Conservation (phyloP, 1,139 yeast genomes). For the Sugiyamaella grinbergsii region DNA sequence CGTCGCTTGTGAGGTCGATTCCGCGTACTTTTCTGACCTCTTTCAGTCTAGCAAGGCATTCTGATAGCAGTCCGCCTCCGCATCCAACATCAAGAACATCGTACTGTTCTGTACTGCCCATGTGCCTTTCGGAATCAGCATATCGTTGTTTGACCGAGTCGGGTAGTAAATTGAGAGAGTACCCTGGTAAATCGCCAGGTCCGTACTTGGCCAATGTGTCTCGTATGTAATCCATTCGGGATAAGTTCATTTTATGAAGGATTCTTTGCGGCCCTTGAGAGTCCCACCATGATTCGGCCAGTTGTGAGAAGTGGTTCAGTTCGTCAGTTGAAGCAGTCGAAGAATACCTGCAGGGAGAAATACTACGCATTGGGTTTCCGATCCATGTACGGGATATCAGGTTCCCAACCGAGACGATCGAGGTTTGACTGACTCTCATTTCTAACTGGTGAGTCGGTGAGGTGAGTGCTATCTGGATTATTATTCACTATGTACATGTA, state of each 20-base stretch:
- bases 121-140: slow-evolving; percentile 44
- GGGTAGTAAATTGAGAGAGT: slow-evolving; percentile 68
- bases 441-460: too few species aligned
- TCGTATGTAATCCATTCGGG: slow-evolving; percentile 83
- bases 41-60: slow-evolving; percentile 73
- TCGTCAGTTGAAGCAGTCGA: slow-evolving; percentile 51
- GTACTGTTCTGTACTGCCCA: slow-evolving; percentile 45
- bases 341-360: too few species aligned
- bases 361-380: too few species aligned
- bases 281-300: slow-evolving; percentile 97
- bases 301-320: slow-evolving; percentile 73
- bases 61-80: slow-evolving; percentile 94
- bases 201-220: slow-evolving; percentile 54
- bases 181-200: slow-evolving; percentile 67
- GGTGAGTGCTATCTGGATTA: too few species aligned
- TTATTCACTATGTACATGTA: too few species aligned
- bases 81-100: slow-evolving; percentile 88
- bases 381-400: neutral
- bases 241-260: slow-evolving; percentile 88
- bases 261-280: slow-evolving; percentile 89
- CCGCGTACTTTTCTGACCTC: slow-evolving; percentile 66
- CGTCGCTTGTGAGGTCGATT: slow-evolving; percentile 82
- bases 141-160: slow-evolving; percentile 50
- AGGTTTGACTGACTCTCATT: neutral
- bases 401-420: neutral